Evolutionary conservation across 1,284 basidiomycete species (phyloP).

Genomic region (Chiua sp.): DNA sequence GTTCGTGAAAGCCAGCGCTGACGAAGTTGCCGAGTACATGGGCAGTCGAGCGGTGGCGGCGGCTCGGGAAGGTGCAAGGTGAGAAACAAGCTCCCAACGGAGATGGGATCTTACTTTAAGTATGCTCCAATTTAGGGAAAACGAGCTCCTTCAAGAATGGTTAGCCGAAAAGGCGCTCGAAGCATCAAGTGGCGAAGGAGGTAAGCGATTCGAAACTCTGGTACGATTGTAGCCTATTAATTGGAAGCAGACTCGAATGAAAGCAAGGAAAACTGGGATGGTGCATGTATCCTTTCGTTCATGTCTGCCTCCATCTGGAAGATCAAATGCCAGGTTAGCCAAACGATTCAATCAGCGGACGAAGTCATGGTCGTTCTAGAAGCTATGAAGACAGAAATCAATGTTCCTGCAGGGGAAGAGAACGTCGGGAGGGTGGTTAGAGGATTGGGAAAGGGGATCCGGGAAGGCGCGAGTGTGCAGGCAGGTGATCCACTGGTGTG

Average conservation of each 20-base stretch:
- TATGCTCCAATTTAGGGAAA: constrained; percentile 20
- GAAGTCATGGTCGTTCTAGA: constrained; percentile 64
- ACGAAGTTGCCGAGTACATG: constrained; percentile 52
- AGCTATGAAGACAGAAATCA: constrained; percentile 78
- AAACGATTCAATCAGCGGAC: constrained; percentile 49
- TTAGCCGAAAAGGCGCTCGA: constrained; percentile 23
- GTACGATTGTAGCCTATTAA: not conserved
- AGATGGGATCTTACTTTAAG: not conserved
- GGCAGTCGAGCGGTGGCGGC: constrained; percentile 43
- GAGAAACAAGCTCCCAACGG: constrained; percentile 9
- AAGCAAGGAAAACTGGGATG: constrained; percentile 28
- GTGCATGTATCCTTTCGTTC: constrained; percentile 38
- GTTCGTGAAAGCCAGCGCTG: constrained; percentile 49
- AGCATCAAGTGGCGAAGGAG: constrained; percentile 1
- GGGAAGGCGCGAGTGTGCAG: constrained; percentile 48
- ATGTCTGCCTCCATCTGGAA: constrained; percentile 66
- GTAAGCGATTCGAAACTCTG: constrained; percentile 1
- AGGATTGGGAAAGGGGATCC: constrained; percentile 45
- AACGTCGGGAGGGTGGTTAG: constrained; percentile 51
- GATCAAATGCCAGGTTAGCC: constrained; percentile 51
- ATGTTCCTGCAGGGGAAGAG: constrained; percentile 49
- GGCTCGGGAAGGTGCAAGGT: constrained; percentile 48
- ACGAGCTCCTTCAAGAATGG: constrained; percentile 30
- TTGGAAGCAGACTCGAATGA: constrained; percentile 9
- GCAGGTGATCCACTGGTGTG: constrained; percentile 51